phyloP scores from a whole-genome alignment of 805 yeast species.

The Ogataea angusta region DNA sequence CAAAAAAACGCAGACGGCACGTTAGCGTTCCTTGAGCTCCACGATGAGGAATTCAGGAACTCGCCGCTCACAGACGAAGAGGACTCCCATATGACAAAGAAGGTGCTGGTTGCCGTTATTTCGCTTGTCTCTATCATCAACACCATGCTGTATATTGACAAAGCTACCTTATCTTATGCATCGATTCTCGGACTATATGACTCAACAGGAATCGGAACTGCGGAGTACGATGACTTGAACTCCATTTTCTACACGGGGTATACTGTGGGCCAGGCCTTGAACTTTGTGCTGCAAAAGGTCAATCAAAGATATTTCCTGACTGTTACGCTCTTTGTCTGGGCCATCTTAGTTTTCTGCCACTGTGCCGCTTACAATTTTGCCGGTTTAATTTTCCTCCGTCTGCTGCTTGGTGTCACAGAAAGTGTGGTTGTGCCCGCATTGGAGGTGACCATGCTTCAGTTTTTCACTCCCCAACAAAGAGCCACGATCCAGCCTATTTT shows the following conservation, averaged over 20 bases:
- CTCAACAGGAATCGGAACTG: slow-evolving; percentile 42
- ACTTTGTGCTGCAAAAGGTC: slow-evolving; percentile 41
- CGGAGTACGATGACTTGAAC: slow-evolving; percentile 45
- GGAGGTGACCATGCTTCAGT: slow-evolving; percentile 48
- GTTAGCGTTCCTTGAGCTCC: slow-evolving; percentile 20
- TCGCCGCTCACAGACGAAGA: slow-evolving; percentile 10
- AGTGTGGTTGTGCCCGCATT: slow-evolving; percentile 42
- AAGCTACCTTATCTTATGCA: slow-evolving; percentile 40
- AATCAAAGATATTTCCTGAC: slow-evolving; percentile 41
- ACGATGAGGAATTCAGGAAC: slow-evolving; percentile 9
- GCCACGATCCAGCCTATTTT: slow-evolving; percentile 54
- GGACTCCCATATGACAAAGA: slow-evolving; percentile 8
- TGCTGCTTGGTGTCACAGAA: slow-evolving; percentile 51
- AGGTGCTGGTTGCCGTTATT: slow-evolving; percentile 22
- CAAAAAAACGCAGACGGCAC: slow-evolving; percentile 26
- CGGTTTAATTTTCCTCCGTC: slow-evolving; percentile 46
- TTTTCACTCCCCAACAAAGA: slow-evolving; percentile 42
- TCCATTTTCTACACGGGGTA: slow-evolving; percentile 54
- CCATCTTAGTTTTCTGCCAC: slow-evolving; percentile 42
- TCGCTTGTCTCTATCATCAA: slow-evolving; percentile 24
- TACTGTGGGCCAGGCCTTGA: slow-evolving; percentile 43
- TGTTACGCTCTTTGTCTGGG: slow-evolving; percentile 41
- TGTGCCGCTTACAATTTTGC: slow-evolving; percentile 43
- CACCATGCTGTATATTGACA: slow-evolving; percentile 37
- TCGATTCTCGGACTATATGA: slow-evolving; percentile 43